These are phyloP conservation scores for Pseudogymnoascus sp. DNA, from an alignment of 2,329 filamentous ascomycete species.

Conservation along the genomic window DNA sequence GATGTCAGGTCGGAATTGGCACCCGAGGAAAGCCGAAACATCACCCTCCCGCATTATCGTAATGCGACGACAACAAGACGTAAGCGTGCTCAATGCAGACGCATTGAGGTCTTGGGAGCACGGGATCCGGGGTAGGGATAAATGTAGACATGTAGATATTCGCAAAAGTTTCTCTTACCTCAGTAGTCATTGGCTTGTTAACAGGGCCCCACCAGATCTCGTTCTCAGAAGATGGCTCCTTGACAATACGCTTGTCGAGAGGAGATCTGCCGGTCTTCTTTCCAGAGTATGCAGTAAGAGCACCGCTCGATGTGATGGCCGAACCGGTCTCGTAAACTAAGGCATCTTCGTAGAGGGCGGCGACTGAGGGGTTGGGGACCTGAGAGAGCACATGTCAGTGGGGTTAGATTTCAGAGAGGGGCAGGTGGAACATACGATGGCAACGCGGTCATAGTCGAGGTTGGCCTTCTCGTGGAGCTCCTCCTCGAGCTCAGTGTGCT, in stretches of 20 bases:
- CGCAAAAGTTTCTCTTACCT: conserved; percentile 55
- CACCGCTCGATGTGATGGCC: conserved; percentile 91
- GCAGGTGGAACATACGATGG: conserved; percentile 61
- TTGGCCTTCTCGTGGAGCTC: conserved; percentile 95
- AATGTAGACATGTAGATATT: conserved; percentile 12
- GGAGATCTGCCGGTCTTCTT: conserved; percentile 97
- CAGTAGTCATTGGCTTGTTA: conserved; percentile 96
- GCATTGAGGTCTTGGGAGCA: background rate
- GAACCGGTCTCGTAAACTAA: conserved; percentile 96
- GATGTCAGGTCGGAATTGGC: background rate
- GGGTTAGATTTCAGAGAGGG: conserved; percentile 3
- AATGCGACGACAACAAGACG: background rate
- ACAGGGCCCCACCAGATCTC: conserved; percentile 99
- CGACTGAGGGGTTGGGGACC: conserved; percentile 83
- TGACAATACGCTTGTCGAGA: conserved; percentile 93
- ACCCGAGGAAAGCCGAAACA: background rate
- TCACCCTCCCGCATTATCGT: background rate
- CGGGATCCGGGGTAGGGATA: conserved; percentile 10
- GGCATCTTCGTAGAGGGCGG: conserved; percentile 97
- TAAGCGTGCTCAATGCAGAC: background rate
- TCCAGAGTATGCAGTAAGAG: conserved; percentile 93
- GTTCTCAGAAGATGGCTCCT: conserved; percentile 80
- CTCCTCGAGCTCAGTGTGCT: conserved; percentile 96
- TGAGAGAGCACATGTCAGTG: conserved; percentile 24
- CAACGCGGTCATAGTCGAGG: conserved; percentile 97